Conservation (phyloP, 129 eudicot genomes). For the Deinandra increscens region DNA sequence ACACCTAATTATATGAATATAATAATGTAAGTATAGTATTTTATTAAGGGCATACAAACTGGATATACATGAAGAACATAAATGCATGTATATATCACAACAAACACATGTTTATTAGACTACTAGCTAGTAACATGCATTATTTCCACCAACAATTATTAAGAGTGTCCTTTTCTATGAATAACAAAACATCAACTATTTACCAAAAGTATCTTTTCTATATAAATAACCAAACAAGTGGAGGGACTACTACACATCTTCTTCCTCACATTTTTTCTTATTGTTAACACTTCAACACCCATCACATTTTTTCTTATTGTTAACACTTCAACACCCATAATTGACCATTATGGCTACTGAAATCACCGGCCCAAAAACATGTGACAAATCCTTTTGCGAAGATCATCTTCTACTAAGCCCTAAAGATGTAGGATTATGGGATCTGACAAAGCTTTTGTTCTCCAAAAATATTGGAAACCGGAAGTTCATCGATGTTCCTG, state of each 20-base stretch:
- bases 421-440: conserved; percentile 40
- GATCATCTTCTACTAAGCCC: conserved; percentile 51
- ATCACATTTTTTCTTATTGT: background rate
- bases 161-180: too few species aligned
- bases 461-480: conserved; percentile 36
- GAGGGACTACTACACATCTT: conserved; percentile 10
- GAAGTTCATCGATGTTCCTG: conserved; percentile 43
- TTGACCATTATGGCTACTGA: conserved; percentile 33
- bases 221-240: conserved; percentile 15
- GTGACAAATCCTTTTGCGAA: conserved; percentile 43
- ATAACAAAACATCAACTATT: too few species aligned
- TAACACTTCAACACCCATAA: background rate
- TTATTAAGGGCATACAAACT: too few species aligned
- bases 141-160: too few species aligned
- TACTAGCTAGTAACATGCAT: too few species aligned
- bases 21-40: too few species aligned
- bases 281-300: background rate
- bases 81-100: too few species aligned
- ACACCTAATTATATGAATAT: too few species aligned
- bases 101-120: too few species aligned
- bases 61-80: too few species aligned
- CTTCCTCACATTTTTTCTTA: background rate
- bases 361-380: conserved; percentile 2
- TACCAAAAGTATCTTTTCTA: background rate
- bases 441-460: conserved; percentile 36